Conservation (phyloP, 768 basidiomycete species). For the Boletus rubescentipes region DNA sequence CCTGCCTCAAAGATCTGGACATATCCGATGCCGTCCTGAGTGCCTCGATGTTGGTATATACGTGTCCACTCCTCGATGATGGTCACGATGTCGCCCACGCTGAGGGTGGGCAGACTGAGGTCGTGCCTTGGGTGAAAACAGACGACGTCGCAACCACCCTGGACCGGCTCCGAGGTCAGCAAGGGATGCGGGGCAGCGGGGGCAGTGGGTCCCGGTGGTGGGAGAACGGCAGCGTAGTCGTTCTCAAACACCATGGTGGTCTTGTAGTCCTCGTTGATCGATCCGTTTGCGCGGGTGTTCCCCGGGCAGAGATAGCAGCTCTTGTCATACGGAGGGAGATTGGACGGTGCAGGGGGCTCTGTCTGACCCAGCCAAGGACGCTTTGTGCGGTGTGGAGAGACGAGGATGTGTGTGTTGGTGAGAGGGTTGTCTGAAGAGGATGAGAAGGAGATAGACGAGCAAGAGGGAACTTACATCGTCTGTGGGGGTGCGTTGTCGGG, state of each 20-base stretch:
- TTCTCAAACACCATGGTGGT: constrained; percentile 73
- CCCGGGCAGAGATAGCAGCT: constrained; percentile 88
- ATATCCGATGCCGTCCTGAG: constrained; percentile 67
- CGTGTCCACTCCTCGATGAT: constrained; percentile 75
- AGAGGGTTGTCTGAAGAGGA: constrained; percentile 70
- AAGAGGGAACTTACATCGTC: constrained; percentile 52
- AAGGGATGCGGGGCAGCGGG: constrained; percentile 60
- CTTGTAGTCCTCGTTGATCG: constrained; percentile 64
- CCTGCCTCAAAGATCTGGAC: constrained; percentile 85
- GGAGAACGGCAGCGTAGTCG: constrained; percentile 79
- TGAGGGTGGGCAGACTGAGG: constrained; percentile 72
- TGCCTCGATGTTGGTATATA: constrained; percentile 59
- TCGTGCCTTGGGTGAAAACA: constrained; percentile 87
- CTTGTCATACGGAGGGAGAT: constrained; percentile 64
- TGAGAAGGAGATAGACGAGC: neutral
- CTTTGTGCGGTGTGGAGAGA: constrained; percentile 87
- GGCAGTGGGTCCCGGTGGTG: constrained; percentile 54
- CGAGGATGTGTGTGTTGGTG: constrained; percentile 71
- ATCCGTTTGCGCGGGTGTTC: constrained; percentile 71
- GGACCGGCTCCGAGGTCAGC: constrained; percentile 61
- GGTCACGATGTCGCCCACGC: constrained; percentile 51
- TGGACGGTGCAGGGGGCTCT: constrained; percentile 55
- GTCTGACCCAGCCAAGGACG: constrained; percentile 91
- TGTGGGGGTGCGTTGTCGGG: constrained; percentile 63
- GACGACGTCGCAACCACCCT: constrained; percentile 86